phyloP scores from a whole-genome alignment of 108 stramenopile species.

The Conticribra guillardii region DNA sequence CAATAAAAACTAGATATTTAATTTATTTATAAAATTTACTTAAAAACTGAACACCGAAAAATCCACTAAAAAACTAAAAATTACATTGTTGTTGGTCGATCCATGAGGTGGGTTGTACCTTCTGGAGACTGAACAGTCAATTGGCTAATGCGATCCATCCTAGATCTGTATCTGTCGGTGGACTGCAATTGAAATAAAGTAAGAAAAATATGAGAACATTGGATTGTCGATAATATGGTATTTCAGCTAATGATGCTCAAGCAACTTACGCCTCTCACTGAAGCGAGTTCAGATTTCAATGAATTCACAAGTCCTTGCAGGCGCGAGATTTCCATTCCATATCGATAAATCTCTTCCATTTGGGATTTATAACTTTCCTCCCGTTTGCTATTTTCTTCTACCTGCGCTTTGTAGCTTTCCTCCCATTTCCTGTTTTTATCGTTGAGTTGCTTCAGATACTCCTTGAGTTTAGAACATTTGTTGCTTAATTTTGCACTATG shows the following conservation, averaged over 20 bases:
- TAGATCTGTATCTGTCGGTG: not conserved
- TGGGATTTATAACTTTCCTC: conserved; percentile 2
- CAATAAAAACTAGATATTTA: no score
- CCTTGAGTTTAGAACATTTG: conserved; percentile 34
- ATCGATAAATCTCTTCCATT: conserved; percentile 3
- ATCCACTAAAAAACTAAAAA: no score
- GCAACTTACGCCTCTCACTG: not conserved
- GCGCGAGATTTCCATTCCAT: conserved; percentile 25
- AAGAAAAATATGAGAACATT: no score
- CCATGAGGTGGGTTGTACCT: not conserved
- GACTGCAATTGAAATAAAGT: no score
- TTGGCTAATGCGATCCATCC: not conserved
- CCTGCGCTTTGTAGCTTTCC: conserved; percentile 25
- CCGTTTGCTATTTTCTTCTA: conserved; percentile 6
- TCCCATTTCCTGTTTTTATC: conserved; percentile 30
- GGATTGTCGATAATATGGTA: no score
- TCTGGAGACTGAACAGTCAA: not conserved
- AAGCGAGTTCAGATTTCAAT: not conserved
- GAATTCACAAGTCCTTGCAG: not conserved
- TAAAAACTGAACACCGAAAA: not conserved
- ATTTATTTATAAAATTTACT: no score
- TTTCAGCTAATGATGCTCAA: no score
- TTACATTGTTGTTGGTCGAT: not conserved
- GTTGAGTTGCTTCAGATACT: conserved; percentile 22
- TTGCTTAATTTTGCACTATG: conserved; percentile 23